Evolutionary conservation across 2,329 filamentous ascomycete species (phyloP).

Genomic region (Aspergillus sp.): DNA sequence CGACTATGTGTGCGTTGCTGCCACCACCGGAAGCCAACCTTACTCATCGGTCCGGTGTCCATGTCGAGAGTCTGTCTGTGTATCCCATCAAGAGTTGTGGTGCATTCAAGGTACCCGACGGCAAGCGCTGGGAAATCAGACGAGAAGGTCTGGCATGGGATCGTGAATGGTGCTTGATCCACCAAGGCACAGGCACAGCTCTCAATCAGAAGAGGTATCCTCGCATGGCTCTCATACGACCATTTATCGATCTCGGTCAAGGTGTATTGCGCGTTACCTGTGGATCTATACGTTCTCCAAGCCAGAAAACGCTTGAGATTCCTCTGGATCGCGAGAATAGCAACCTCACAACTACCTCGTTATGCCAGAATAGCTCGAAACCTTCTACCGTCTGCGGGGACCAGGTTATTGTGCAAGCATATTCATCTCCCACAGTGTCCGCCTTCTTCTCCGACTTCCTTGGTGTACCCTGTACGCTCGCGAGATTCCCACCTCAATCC

Average conservation of each 20-base stretch:
- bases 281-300: constrained; percentile 38
- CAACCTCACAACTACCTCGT: constrained; percentile 67
- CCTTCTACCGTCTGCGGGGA: constrained; percentile 82
- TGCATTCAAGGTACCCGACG: constrained; percentile 69
- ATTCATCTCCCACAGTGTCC: constrained; percentile 66
- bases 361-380: constrained; percentile 45
- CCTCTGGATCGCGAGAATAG: constrained; percentile 36
- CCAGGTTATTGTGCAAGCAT: constrained; percentile 68
- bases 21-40: constrained; percentile 15
- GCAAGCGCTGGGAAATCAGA: constrained; percentile 71
- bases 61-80: constrained; percentile 68
- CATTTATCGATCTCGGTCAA: constrained; percentile 68
- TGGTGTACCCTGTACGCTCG: constrained; percentile 77
- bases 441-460: constrained; percentile 76
- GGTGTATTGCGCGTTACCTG: constrained; percentile 64
- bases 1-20: constrained; percentile 21
- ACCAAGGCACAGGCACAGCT: constrained; percentile 78
- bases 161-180: constrained; percentile 92
- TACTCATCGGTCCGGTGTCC: constrained; percentile 37
- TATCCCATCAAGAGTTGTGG: constrained; percentile 96
- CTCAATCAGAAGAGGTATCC: constrained; percentile 88
- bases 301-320: constrained; percentile 37
- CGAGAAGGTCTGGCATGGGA: constrained; percentile 90
- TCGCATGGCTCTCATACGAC: constrained; percentile 80
- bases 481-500: constrained; percentile 74